Percentiles rank a stretch among this genome's conserved stretches.
Conservation (phyloP, 129 eudicot genomes). For the Lactuca sativa region DNA sequence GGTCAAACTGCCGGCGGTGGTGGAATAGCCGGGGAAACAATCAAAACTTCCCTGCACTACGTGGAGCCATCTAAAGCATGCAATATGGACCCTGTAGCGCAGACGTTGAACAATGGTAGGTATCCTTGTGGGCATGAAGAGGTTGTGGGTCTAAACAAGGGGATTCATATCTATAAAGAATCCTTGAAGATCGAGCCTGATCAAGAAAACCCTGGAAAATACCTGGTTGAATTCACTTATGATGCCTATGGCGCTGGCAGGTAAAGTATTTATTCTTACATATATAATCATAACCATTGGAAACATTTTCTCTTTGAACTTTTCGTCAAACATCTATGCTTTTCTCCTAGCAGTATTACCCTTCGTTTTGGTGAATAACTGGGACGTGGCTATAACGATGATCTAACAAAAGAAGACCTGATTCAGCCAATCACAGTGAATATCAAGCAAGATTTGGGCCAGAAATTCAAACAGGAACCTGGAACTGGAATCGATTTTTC, state of each 20-base stretch:
- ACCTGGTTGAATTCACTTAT: conserved; percentile 69
- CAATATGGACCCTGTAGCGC: conserved; percentile 37
- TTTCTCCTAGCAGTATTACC: conserved; percentile 52
- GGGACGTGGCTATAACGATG: conserved; percentile 69
- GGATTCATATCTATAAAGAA: conserved; percentile 80
- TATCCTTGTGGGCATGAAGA: conserved; percentile 77
- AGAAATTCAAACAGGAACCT: conserved; percentile 73
- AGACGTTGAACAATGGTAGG: conserved; percentile 62
- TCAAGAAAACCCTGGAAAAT: conserved; percentile 67
- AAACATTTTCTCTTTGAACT: background rate
- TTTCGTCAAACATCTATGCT: background rate
- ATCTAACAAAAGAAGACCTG: conserved; percentile 49
- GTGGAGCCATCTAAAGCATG: conserved; percentile 62
- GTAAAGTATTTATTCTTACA: conserved; percentile 30
- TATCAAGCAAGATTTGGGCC: conserved; percentile 78
- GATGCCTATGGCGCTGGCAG: conserved; percentile 93
- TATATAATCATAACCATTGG: background rate
- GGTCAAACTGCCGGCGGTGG: conserved; percentile 38
- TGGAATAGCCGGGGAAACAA: conserved; percentile 25
- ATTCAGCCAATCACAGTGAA: conserved; percentile 58
- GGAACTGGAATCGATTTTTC: conserved; percentile 89
- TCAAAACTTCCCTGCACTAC: conserved; percentile 56
- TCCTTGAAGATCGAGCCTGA: conserved; percentile 69
- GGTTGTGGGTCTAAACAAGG: conserved; percentile 79
- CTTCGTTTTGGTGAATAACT: conserved; percentile 86